A percentile compares a stretch with the other conserved stretches of the same genome.
Conservation (phyloP, 2,329 filamentous ascomycete species). For the Venturiaceae sp. region DNA sequence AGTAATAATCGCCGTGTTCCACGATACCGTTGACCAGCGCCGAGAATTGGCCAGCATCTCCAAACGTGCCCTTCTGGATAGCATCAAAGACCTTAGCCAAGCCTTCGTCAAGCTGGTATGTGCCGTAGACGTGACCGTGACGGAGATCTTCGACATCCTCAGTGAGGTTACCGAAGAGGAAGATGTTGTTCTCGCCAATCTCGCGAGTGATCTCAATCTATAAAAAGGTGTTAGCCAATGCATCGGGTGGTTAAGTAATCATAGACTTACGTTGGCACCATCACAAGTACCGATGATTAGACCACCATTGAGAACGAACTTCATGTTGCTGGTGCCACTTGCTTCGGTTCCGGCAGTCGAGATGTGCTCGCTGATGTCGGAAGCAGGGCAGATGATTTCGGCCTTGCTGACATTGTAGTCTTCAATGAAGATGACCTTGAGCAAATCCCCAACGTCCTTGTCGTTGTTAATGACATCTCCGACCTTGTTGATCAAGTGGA, state of each 20-base stretch:
- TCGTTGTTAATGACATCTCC: constrained; percentile 88
- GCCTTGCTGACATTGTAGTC: constrained; percentile 99
- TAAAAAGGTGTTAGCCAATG: neutral
- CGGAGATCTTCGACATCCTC: constrained; percentile 96
- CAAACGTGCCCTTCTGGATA: constrained; percentile 75
- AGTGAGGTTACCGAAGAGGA: constrained; percentile 91
- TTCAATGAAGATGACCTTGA: constrained; percentile 95
- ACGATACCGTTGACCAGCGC: constrained; percentile 76
- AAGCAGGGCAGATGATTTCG: constrained; percentile 89
- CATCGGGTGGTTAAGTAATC: neutral
- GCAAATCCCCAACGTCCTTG: constrained; percentile 77
- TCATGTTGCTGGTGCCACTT: constrained; percentile 95
- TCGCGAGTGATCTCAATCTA: constrained; percentile 96
- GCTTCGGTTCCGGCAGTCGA: constrained; percentile 93
- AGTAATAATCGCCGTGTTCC: constrained; percentile 93
- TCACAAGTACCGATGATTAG: constrained; percentile 97
- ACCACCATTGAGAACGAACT: constrained; percentile 95
- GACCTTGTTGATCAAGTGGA: constrained; percentile 91
- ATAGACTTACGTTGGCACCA: constrained; percentile 76
- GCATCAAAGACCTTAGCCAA: constrained; percentile 73
- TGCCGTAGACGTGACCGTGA: constrained; percentile 76
- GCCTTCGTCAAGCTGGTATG: constrained; percentile 66
- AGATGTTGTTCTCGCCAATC: constrained; percentile 94
- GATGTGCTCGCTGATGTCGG: constrained; percentile 96
- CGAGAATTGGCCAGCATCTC: constrained; percentile 67